phyloP scores from a whole-genome alignment of 495 filamentous ascomycete genomes.

The Lineolata rhizophorae region DNA sequence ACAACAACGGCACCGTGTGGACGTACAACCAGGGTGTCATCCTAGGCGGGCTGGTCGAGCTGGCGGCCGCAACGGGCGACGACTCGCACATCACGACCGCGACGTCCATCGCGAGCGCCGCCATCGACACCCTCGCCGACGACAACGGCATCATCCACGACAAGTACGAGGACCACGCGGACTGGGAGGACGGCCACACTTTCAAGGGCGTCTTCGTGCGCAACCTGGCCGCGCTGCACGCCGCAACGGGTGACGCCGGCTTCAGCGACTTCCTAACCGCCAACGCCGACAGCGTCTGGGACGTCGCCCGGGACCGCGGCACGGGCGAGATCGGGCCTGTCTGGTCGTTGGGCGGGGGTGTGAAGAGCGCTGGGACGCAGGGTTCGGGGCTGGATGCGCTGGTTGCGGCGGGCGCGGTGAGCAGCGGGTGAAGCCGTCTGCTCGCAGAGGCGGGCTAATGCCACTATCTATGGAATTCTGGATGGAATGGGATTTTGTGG shows the following conservation, averaged over 20 bases:
- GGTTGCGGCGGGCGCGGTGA: slow-evolving; percentile 29
- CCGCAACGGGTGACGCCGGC: slow-evolving; percentile 25
- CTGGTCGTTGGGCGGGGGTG: slow-evolving; percentile 30
- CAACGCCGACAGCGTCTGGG: slow-evolving; percentile 50
- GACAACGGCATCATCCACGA: slow-evolving; percentile 41
- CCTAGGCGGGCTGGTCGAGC: slow-evolving; percentile 51
- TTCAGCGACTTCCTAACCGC: slow-evolving; percentile 31
- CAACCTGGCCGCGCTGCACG: slow-evolving; percentile 38
- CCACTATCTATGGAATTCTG: too few species aligned
- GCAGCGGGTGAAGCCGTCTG: too few species aligned
- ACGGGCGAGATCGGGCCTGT: slow-evolving; percentile 25
- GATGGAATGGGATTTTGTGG: too few species aligned
- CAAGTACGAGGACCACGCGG: slow-evolving; percentile 40
- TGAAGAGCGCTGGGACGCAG: slow-evolving; percentile 36
- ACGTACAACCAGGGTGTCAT: slow-evolving; percentile 70
- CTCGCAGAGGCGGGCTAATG: too few species aligned
- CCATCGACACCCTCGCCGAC: slow-evolving; percentile 32
- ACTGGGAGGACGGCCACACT: slow-evolving; percentile 36
- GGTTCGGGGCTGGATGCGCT: slow-evolving; percentile 47
- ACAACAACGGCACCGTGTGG: slow-evolving; percentile 42
- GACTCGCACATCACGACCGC: slow-evolving; percentile 30
- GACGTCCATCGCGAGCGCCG: slow-evolving; percentile 38
- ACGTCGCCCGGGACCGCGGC: slow-evolving; percentile 29
- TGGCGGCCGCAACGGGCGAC: slow-evolving; percentile 27
- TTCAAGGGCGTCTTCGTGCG: slow-evolving; percentile 69